Evolutionary conservation across 2,329 filamentous ascomycete genomes (phyloP).

Genomic region (Myriangium duriaei): DNA sequence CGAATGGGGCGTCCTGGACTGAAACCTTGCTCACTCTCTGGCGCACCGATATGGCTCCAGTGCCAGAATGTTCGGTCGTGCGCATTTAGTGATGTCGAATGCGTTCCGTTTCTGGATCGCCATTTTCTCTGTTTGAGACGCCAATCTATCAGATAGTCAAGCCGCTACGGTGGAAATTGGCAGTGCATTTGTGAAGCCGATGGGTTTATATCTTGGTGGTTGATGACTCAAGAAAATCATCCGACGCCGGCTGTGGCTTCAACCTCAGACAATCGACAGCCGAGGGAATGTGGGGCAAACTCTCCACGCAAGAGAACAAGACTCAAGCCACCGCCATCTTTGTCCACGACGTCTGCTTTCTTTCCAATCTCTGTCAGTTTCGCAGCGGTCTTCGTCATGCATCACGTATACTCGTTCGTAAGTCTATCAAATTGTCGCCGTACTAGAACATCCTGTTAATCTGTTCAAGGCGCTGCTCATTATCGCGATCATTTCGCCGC

Average conservation of each 20-base stretch:
- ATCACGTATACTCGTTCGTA: no score
- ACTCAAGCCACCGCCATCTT: no score
- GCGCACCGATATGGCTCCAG: constrained; percentile 43
- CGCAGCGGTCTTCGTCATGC: no score
- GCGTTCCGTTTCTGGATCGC: constrained; percentile 12
- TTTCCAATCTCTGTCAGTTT: no score
- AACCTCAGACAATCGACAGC: background rate
- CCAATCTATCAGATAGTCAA: no score
- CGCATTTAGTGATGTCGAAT: constrained; percentile 39
- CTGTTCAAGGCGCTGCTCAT: constrained; percentile 3
- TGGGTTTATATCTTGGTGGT: background rate
- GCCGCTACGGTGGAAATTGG: background rate
- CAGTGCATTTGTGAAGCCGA: background rate
- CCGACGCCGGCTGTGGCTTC: constrained; percentile 1
- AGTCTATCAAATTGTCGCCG: no score
- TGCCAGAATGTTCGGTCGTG: constrained; percentile 39
- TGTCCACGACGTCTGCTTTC: no score
- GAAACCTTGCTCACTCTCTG: constrained; percentile 34
- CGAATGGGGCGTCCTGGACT: background rate
- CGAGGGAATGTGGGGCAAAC: background rate
- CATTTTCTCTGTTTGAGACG: constrained; percentile 1
- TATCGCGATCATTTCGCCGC: constrained; percentile 6
- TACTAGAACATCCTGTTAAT: no score
- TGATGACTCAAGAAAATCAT: background rate
- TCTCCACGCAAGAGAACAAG: no score